A percentile compares a stretch with the other conserved stretches of the same genome.
These are phyloP conservation scores for Clarireedia homoeocarpa DNA, from an alignment of 2,329 filamentous ascomycete genomes.

Conservation along the genomic window DNA sequence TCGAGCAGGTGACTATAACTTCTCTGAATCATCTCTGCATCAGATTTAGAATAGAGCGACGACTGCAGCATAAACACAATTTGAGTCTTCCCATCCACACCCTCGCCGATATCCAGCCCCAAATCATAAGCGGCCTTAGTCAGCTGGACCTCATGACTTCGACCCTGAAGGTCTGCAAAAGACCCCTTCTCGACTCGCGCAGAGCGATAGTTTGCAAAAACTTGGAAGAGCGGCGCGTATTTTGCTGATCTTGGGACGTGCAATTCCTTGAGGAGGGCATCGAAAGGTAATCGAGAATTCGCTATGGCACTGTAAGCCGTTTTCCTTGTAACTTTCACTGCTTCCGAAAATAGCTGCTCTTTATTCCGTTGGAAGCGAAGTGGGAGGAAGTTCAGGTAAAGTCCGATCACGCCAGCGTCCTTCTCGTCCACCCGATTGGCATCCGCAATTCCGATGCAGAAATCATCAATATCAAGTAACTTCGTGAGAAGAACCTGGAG, in stretches of 20 bases:
- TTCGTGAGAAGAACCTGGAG: too few species aligned
- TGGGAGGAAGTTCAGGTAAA: constrained; percentile 17
- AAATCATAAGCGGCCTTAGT: too few species aligned
- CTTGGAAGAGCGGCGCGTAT: constrained; percentile 23
- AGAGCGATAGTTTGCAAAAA: constrained; percentile 38
- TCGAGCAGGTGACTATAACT: too few species aligned
- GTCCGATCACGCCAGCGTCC: constrained; percentile 17
- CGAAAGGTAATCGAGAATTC: constrained; percentile 41
- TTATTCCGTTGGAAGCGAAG: too few species aligned
- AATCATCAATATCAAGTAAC: constrained; percentile 21
- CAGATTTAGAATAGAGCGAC: too few species aligned
- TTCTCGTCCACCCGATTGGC: constrained; percentile 32
- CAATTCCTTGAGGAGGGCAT: constrained; percentile 39
- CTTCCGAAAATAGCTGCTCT: constrained; percentile 20
- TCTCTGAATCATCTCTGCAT: too few species aligned
- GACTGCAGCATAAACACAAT: too few species aligned
- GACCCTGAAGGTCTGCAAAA: too few species aligned
- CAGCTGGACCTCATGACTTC: too few species aligned
- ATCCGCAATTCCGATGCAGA: constrained; percentile 42
- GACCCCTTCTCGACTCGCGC: constrained; percentile 15
- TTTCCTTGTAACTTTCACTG: constrained; percentile 16
- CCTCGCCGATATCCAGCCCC: too few species aligned
- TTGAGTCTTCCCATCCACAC: too few species aligned
- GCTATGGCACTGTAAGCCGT: constrained; percentile 32
- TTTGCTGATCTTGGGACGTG: constrained; percentile 32